Evolutionary conservation across 1,139 yeast species (phyloP), one percentile per base, ranked within the genome.

Genomic region (Debaryomyces sp.): DNA sequence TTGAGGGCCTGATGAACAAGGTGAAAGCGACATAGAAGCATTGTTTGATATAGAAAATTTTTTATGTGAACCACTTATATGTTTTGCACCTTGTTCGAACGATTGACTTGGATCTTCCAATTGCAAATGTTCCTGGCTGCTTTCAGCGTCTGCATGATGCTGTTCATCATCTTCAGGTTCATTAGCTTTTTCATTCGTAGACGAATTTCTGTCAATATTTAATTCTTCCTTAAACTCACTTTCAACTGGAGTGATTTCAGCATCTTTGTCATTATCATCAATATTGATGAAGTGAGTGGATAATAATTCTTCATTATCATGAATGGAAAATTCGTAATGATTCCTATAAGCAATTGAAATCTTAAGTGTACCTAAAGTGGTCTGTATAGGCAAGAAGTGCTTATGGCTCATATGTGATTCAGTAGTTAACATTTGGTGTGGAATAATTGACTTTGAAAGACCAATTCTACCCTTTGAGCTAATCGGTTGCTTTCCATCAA

Each of bases 381-480:
- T 89, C 49, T 78, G 77, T 2, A 94, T 81, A 0, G 95, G 89
- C 10, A 80, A 77, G 50, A 94, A 81, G 49, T 76, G 76, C 60
- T 81, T 81, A 46, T 83, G 87, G 22, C 77, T 77, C 52, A 85
- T 66, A 59, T 86, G 91, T 9, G 81, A 64, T 15, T 77, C 81
- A 0, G 73, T 68, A 60, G 57, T 64, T 53, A 56, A 62, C 68
- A 60, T 70, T 62, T 59, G 78, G 55, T 62, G 75, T 51, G 67
- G 82, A 5, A 81, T 74, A 2, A 90, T 78, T 2, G 86, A 73
- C 60, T 86, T 87, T 50, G 92, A 85, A 48, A 92, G 75, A 0
- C 97, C 97, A 23, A 90, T 81, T 53, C 97, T 71, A 1, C 97
- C 96, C 59, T 85, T 86, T 2, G 96, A 87, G 23, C 85, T 75